phyloP scores from a whole-genome alignment of 106 monocot genomes.

The Triglochin maritima region DNA sequence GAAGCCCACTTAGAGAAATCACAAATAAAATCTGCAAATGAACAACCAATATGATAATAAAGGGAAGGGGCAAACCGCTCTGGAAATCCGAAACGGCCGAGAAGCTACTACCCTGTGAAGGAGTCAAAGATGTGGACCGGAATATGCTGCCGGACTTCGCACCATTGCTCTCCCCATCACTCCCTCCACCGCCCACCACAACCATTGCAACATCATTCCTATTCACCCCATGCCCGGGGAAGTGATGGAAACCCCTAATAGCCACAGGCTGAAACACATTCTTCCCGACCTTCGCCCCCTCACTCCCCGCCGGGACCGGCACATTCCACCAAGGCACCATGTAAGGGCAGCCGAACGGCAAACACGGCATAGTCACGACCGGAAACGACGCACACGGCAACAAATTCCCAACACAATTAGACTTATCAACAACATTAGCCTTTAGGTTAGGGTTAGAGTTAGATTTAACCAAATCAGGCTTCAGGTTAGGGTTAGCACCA shows the following conservation, averaged over 20 bases:
- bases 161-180: not conserved
- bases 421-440: not conserved
- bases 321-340: conserved; percentile 2
- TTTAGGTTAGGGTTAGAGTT: conserved; percentile 3
- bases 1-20: too few species aligned
- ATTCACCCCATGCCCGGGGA: not conserved
- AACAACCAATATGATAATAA: too few species aligned
- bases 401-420: not conserved
- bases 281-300: not conserved
- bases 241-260: not conserved
- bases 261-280: conserved; percentile 6
- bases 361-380: not conserved
- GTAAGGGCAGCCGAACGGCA: not conserved
- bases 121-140: not conserved
- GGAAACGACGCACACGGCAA: not conserved
- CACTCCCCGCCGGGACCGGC: not conserved
- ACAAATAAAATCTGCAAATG: too few species aligned
- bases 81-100: conserved; percentile 5
- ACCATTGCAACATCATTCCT: not conserved
- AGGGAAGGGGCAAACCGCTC: not conserved
- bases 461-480: not conserved
- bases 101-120: conserved; percentile 10
- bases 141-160: too few species aligned
- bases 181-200: not conserved
- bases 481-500: not conserved